These are phyloP conservation scores for Eimeria acervulina DNA, from an alignment of 169 alveolate species.

Conservation along the genomic window DNA sequence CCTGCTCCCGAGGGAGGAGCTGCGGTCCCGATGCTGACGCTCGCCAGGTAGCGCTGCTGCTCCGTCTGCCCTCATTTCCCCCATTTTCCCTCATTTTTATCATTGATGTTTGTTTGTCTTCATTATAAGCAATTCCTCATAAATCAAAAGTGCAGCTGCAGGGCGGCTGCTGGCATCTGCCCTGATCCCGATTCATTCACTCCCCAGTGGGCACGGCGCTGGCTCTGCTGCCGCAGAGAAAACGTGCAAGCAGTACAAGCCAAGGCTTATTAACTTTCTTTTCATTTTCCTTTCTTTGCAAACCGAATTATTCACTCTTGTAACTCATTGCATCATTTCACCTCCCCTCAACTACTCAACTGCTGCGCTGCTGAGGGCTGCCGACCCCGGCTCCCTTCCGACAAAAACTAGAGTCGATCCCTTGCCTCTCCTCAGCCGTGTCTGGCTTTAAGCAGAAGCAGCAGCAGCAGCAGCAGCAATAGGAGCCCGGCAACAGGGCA, in stretches of 20 bases:
- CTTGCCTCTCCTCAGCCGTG: neutral
- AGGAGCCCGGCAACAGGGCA: neutral
- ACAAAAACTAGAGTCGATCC: neutral
- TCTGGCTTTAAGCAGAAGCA: neutral
- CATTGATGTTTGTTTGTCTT: neutral
- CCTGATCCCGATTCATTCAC: neutral
- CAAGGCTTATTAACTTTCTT: neutral
- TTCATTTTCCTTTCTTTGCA: neutral
- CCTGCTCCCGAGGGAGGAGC: neutral
- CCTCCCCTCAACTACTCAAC: neutral
- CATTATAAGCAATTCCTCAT: neutral
- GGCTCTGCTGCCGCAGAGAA: neutral
- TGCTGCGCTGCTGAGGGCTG: neutral
- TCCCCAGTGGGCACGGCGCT: neutral
- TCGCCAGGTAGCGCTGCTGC: conserved; percentile 18
- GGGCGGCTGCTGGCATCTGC: neutral
- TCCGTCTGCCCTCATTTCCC: neutral
- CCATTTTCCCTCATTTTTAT: neutral
- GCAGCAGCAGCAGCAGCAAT: neutral
- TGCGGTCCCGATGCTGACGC: conserved; percentile 38
- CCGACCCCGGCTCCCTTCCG: conserved; percentile 1
- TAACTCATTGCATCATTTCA: neutral
- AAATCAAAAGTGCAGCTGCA: neutral
- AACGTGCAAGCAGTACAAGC: neutral
- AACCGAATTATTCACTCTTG: neutral